phyloP scores from a whole-genome alignment of 1,284 basidiomycete species.

The Cutaneotrichosporon mucoides region DNA sequence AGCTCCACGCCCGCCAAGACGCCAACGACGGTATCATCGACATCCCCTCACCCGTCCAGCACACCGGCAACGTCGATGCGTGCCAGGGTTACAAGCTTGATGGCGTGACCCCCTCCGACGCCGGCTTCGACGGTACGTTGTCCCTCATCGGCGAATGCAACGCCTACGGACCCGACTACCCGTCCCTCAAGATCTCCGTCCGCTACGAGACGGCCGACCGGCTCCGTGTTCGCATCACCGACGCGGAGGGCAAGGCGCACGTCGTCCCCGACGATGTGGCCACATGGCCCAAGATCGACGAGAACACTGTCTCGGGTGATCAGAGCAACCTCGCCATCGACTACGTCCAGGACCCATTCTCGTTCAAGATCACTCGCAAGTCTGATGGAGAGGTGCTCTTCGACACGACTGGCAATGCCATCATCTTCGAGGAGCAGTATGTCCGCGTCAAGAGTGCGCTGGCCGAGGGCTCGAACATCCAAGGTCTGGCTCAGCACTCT shows the following conservation, averaged over 20 bases:
- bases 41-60: conserved; percentile 25
- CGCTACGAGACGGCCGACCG: conserved; percentile 31
- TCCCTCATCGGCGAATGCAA: conserved; percentile 55
- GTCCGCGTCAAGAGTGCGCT: conserved; percentile 55
- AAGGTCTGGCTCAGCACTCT: conserved; percentile 64
- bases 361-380: conserved; percentile 68
- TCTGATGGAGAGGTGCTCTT: conserved; percentile 58
- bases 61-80: conserved; percentile 23
- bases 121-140: conserved; percentile 23
- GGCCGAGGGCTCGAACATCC: conserved; percentile 59
- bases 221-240: conserved; percentile 68
- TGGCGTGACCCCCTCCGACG: conserved; percentile 2
- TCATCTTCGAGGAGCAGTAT: conserved; percentile 78
- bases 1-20: neutral
- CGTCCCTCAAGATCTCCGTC: conserved; percentile 56
- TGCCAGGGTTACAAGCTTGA: conserved; percentile 30
- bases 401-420: conserved; percentile 60
- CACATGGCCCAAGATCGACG: conserved; percentile 53
- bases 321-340: conserved; percentile 56
- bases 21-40: conserved; percentile 16
- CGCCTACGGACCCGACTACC: conserved; percentile 66
- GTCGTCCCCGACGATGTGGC: conserved; percentile 65
- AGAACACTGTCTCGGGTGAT: conserved; percentile 52
- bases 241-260: conserved; percentile 57
- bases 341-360: conserved; percentile 62